Conservation (phyloP, 1,284 basidiomycete species). For the Coriolopsis trogii region DNA sequence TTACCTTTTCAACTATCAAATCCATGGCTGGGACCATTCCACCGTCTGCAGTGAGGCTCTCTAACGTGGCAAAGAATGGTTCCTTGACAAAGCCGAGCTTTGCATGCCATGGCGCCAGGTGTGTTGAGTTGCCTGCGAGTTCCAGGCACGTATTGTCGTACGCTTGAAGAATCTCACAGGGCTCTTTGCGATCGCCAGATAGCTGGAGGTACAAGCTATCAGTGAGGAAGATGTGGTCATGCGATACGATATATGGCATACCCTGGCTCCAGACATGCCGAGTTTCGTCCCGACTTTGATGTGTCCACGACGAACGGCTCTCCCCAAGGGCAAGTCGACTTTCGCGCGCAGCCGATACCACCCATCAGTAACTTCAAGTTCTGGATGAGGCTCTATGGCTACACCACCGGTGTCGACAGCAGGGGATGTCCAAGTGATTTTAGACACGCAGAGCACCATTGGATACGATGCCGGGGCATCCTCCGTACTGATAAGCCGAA, state of each 20-base stretch:
- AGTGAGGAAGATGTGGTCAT: background rate
- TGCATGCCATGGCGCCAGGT: conserved; percentile 86
- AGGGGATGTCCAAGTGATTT: conserved; percentile 52
- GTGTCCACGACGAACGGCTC: conserved; percentile 68
- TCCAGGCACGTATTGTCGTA: conserved; percentile 69
- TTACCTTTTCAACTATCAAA: conserved; percentile 70
- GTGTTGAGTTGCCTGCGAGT: conserved; percentile 84
- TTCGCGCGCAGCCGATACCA: conserved; percentile 89
- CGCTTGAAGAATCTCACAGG: conserved; percentile 83
- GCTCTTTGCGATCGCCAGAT: conserved; percentile 71
- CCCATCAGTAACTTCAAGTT: conserved; percentile 91
- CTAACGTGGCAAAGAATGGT: conserved; percentile 75
- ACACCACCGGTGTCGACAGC: conserved; percentile 43
- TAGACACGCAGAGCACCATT: conserved; percentile 86
- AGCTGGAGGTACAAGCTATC: conserved; percentile 49
- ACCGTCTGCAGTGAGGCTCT: conserved; percentile 83
- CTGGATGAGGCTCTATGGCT: conserved; percentile 44
- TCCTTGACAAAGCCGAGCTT: conserved; percentile 76
- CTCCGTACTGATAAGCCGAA: conserved; percentile 77
- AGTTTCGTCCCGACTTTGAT: conserved; percentile 86
- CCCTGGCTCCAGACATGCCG: conserved; percentile 78
- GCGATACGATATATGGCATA: conserved; percentile 40
- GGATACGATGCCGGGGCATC: conserved; percentile 74
- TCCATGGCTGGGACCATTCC: conserved; percentile 81
- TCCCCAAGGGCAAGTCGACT: conserved; percentile 73